Evolutionary conservation across 192 early-diverging fungal genomes (phyloP), one percentile per base, ranked within the genome.

Genomic region (Coemansia sp.): DNA sequence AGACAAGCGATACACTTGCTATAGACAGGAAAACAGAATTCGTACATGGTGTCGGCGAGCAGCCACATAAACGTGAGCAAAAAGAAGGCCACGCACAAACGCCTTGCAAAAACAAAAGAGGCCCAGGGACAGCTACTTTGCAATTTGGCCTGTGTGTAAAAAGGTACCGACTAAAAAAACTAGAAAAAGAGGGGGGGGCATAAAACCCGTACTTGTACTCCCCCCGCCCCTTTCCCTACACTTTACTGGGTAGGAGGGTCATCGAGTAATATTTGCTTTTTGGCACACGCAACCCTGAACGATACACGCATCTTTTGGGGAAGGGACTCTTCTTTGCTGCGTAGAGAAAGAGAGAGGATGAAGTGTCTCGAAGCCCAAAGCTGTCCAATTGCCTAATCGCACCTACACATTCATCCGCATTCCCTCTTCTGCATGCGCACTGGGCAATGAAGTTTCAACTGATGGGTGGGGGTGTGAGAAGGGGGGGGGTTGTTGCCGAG

Each of bases 251-350:
- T 16, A 44, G 38, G 12, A 44, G 38, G 12, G 38, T 44, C 9
- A 16, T 44, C 14, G 16, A 16, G 38, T 3, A 44, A 0, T 9
- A 44, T 1, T 44, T 44, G 38, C 38, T 16, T 9, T 44, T 44
- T 16, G 16, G 12, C 14, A 14, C 38, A 16, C 38, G 3, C 38
- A 9, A 16, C 38, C 38, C 38, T 44, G 38, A 44, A 44, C 38
- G 38, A 44, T 14, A 44, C 38, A 44, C 14, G 12, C 12, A 44
- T 44, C 4, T 44, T 44, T 44, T 44, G 38, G 38, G 38, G 38
- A 44, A 44, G 38, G 38, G 38, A 44, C 38, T 16, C 38, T 44
- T 16, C 49, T 60, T 59, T 59, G 22, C 57, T 59, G 32, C 28
- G 10, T 16, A 28, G 19, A 34, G 8, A 9, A 27, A 18, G 55